phyloP scores from a whole-genome alignment of 495 filamentous ascomycete genomes.

The Aspergillus steynii region DNA sequence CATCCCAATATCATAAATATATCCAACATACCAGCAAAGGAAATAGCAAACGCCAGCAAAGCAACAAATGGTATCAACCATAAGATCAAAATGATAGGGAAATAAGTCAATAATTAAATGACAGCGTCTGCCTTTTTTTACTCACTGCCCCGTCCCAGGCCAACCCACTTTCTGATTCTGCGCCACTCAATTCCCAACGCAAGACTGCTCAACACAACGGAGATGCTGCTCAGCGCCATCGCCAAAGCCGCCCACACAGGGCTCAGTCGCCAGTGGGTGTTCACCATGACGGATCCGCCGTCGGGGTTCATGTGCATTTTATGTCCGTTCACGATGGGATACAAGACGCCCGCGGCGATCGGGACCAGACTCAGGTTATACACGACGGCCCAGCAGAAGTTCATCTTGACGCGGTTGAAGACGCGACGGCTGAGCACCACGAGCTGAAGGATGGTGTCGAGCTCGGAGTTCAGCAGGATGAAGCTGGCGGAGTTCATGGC shows the following conservation, averaged over 20 bases:
- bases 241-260: constrained; percentile 85
- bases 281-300: constrained; percentile 26
- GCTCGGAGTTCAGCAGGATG: constrained; percentile 75
- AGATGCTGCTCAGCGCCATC: constrained; percentile 84
- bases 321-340: constrained; percentile 59
- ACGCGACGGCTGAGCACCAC: constrained; percentile 69
- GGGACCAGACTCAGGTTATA: constrained; percentile 83
- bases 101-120: no score
- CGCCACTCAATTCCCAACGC: constrained; percentile 54
- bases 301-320: constrained; percentile 35
- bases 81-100: no score
- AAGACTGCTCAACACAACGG: constrained; percentile 73
- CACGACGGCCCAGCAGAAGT: constrained; percentile 86
- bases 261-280: constrained; percentile 57
- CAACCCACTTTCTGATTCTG: constrained; percentile 20
- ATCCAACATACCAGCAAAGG: no score
- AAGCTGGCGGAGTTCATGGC: constrained; percentile 81
- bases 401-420: constrained; percentile 78
- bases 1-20: no score
- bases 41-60: no score
- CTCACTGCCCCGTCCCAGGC: neutral
- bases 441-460: constrained; percentile 69
- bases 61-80: no score
- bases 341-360: constrained; percentile 79
- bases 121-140: no score